phyloP scores from a whole-genome alignment of 2,329 filamentous ascomycete genomes.

The Remersonia thermophila region DNA sequence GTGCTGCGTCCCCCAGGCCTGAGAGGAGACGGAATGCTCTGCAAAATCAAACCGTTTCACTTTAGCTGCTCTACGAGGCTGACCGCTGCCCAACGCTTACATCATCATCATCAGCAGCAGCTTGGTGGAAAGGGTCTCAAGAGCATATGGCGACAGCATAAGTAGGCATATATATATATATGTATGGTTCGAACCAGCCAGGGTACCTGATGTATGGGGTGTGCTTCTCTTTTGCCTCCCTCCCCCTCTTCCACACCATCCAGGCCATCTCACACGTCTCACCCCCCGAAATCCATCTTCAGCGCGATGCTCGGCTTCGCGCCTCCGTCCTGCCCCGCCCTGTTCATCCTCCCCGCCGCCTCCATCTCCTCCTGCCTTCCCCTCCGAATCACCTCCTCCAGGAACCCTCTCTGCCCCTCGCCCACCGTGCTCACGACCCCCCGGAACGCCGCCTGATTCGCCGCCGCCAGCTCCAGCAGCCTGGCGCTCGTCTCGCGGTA shows the following conservation, averaged over 20 bases:
- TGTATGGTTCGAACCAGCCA: no score
- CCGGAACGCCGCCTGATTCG: slow-evolving; percentile 62
- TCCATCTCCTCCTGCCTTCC: slow-evolving; percentile 35
- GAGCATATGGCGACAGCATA: no score
- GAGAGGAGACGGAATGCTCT: no score
- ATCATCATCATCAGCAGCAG: no score
- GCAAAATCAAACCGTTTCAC: no score
- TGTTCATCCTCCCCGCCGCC: slow-evolving; percentile 3
- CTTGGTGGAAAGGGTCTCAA: no score
- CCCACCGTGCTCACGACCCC: slow-evolving; percentile 60
- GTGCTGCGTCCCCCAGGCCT: no score
- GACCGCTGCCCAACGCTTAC: no score
- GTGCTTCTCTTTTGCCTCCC: no score
- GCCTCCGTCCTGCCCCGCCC: slow-evolving; percentile 25
- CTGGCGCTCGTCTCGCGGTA: slow-evolving; percentile 64
- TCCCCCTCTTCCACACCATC: background rate
- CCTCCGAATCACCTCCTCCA: slow-evolving; percentile 69
- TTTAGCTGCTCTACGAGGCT: no score
- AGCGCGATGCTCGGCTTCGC: slow-evolving; percentile 71
- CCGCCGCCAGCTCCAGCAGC: slow-evolving; percentile 68
- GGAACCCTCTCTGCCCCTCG: slow-evolving; percentile 56
- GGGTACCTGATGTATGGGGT: no score
- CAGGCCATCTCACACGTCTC: slow-evolving; percentile 3
- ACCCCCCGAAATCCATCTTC: slow-evolving; percentile 77
- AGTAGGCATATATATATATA: no score